phyloP scores from a whole-genome alignment of 1,284 basidiomycete genomes.

The Leccinum pachyderme region DNA sequence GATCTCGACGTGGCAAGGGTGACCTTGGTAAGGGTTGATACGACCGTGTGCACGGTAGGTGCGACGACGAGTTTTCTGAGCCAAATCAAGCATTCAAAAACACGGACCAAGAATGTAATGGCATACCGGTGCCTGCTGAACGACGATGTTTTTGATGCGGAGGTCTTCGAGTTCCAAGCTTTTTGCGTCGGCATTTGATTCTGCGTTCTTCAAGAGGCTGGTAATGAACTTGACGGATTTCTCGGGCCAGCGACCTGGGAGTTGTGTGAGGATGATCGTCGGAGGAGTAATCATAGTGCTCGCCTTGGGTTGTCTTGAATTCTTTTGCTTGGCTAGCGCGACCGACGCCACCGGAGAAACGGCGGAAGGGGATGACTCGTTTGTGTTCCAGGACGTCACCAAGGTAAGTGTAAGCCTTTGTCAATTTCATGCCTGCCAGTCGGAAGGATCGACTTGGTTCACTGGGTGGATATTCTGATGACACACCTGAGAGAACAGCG shows the following conservation, averaged over 20 bases:
- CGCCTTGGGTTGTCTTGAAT: slow-evolving; percentile 96
- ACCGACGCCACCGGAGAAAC: slow-evolving; percentile 96
- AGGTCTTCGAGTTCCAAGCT: slow-evolving; percentile 92
- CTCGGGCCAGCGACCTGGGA: slow-evolving; percentile 99
- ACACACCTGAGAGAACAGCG: slow-evolving; percentile 80
- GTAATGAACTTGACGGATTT: slow-evolving; percentile 98
- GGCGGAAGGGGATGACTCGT: slow-evolving; percentile 95
- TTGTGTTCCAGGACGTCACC: slow-evolving; percentile 96
- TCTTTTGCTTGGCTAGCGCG: slow-evolving; percentile 97
- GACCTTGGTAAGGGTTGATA: slow-evolving; percentile 89
- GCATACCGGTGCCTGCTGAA: slow-evolving; percentile 95
- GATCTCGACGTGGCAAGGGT: slow-evolving; percentile 95
- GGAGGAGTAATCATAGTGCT: slow-evolving; percentile 28
- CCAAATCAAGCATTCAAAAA: not conserved
- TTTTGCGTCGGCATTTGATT: slow-evolving; percentile 99
- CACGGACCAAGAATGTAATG: not conserved
- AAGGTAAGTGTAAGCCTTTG: slow-evolving; percentile 96
- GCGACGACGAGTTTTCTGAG: slow-evolving; percentile 96
- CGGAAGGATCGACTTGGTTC: not conserved
- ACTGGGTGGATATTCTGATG: not conserved
- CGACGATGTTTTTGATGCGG: slow-evolving; percentile 94
- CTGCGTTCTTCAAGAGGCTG: slow-evolving; percentile 97
- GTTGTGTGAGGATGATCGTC: slow-evolving; percentile 1
- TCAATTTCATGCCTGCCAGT: slow-evolving; percentile 80
- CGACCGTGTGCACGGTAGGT: slow-evolving; percentile 99